Conservation (phyloP, 2,329 filamentous ascomycete genomes). For the Pezizomycotina sp. region DNA sequence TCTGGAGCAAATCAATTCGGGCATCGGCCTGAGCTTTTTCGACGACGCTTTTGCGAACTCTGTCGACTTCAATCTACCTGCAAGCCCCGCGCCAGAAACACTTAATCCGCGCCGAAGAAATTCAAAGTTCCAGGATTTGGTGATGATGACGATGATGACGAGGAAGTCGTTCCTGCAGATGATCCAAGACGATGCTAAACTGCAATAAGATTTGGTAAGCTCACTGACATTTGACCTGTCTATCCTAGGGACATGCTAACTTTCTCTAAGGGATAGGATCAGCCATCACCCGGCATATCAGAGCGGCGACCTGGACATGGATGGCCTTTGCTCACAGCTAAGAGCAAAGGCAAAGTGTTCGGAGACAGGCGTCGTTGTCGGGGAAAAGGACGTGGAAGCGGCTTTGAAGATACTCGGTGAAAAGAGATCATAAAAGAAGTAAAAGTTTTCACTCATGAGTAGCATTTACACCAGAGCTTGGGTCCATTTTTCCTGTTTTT, state of each 20-base stretch:
- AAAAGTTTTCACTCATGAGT: no score
- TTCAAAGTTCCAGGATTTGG: conserved; percentile 21
- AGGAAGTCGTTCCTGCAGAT: conserved; percentile 43
- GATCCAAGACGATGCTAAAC: conserved; percentile 51
- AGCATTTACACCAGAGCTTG: no score
- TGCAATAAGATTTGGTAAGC: conserved; percentile 92
- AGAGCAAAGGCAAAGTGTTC: conserved; percentile 94
- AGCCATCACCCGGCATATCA: conserved; percentile 46
- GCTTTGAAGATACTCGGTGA: no score
- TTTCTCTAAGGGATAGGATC: conserved; percentile 52
- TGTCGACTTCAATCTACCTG: conserved; percentile 63
- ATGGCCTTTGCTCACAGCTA: conserved; percentile 78
- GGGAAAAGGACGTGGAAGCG: conserved; percentile 82
- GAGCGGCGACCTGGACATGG: conserved; percentile 81
- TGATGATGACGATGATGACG: conserved; percentile 51
- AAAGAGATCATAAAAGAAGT: no score
- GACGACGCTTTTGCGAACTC: conserved; percentile 55
- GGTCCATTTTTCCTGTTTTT: no score
- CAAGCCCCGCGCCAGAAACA: conserved; percentile 45
- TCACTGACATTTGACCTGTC: conserved; percentile 20
- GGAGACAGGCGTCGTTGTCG: conserved; percentile 73
- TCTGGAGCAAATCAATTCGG: conserved; percentile 44
- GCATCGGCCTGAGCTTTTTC: conserved; percentile 54
- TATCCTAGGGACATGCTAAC: conserved; percentile 3
- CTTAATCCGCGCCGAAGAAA: conserved; percentile 22